Base-by-base conservation (phyloP, 1,139 yeast species). In the Kazachstania sp. region DNA sequence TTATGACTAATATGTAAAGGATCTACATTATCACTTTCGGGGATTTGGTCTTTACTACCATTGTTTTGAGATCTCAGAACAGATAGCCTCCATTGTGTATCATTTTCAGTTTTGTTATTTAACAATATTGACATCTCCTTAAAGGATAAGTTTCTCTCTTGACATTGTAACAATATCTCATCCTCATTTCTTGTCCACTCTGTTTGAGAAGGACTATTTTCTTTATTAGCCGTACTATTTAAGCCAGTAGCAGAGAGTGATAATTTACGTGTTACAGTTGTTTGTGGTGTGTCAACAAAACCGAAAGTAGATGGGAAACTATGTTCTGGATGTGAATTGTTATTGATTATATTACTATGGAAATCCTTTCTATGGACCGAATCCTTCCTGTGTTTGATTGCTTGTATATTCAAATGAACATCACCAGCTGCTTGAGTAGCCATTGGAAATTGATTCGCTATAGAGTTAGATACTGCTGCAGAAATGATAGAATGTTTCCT, bases 91-190 rank as follows among this genome's bases (percentile, higher is more conserved):
- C 76, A 67, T 72, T 78, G 73, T 36, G 86, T 86, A 54, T 85
- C 94, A 15, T 73, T 74, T 59, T 84, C 92, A 0, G 92, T 74
- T 52, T 87, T 74, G 51, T 77, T 78, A 3, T 90, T 88, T 41
- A 87, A 69, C 42, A 86, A 67, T 38, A 86, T 80, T 13, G 85
- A 77, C 41, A 87, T 70, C 63, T 87, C 95, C 15, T 85, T 86
- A 56, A 84, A 74, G 31, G 84, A 74, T 32, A 87, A 68, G 50
- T 83, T 55, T 71, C 72, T 40, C 76, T 43, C 43, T 45, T 90
- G 72, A 49, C 78, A 73, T 45, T 77, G 71, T 42, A 83, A 63
- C 47, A 87, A 67, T 50, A 84, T 79, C 58, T 84, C 92, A 64
- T 87, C 95, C 54, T 86, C 95, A 65, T 77, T 75, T 1, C 77